Evolutionary conservation across 208 protist species (phyloP).

Genomic region (Wallacemonas sp.): DNA sequence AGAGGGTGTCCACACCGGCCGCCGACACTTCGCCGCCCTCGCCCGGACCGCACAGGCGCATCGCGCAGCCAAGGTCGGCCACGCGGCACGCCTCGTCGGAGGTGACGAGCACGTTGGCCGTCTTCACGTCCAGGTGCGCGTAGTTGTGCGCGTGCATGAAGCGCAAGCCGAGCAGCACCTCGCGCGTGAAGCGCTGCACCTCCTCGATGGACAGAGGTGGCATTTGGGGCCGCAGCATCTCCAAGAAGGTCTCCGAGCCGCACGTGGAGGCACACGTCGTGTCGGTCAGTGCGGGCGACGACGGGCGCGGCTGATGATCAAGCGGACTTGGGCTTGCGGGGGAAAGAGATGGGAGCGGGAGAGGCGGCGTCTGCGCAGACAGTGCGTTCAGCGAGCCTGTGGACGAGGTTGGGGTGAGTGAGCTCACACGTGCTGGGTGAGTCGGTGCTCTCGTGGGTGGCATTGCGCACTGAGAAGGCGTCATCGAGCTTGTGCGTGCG

Average conservation of each 20-base stretch:
- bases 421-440: not conserved
- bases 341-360: not conserved
- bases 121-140: constrained; percentile 92
- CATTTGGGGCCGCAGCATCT: constrained; percentile 38
- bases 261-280: constrained; percentile 17
- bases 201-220: constrained; percentile 56
- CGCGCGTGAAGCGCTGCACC: constrained; percentile 56
- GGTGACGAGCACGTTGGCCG: constrained; percentile 85
- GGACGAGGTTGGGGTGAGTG: not conserved
- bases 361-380: not conserved
- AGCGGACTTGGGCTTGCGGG: not conserved
- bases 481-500: too few species aligned
- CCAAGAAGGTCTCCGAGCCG: constrained; percentile 24
- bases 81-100: constrained; percentile 75
- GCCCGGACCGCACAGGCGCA: constrained; percentile 74
- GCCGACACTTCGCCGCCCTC: too few species aligned
- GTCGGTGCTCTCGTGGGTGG: not conserved
- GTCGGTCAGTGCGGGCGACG: not conserved
- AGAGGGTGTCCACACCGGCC: too few species aligned
- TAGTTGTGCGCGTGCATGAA: constrained; percentile 86
- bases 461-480: too few species aligned
- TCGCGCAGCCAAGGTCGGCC: constrained; percentile 91
- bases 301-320: not conserved
- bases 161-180: constrained; percentile 71
- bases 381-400: not conserved